Evolutionary conservation across 2,329 filamentous ascomycete genomes (phyloP), one percentile per base, ranked within the genome.

Genomic region (Hymenoscyphus infarciens): DNA sequence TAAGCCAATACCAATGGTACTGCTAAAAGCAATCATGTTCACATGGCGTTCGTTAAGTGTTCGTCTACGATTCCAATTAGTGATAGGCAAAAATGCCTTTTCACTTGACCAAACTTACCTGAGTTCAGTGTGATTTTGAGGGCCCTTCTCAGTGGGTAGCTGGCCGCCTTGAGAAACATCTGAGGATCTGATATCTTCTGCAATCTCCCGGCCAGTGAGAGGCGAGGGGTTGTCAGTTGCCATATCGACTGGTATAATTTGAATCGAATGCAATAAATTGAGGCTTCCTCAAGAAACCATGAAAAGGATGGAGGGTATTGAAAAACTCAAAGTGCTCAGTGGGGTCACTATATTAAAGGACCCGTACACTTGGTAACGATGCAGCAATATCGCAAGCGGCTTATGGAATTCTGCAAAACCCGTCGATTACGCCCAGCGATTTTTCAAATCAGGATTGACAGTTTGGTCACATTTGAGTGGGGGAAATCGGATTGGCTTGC

Each of bases 1-100:
- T 15, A 80, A 73, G 0, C 79, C 78, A 1, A 78, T 79, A 16
- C 78, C 78, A 53, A 80, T 77, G 56, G 76, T 76, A n/a, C 77
- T 75, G 8, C 75, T 77, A n/a, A 1, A 79, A 71, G 77, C 77
- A 57, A 79, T 74, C 63, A 79, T 78, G 56, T 78, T 77, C 0
- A 78, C 73, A 64, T 78, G 76, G 6, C 77, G 74, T 11, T 77
- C 76, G 62, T 78, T 78, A 65, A 79, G 58, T 49, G 42, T 49
- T 8, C 42, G 42, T 49, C 42, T 49, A 19, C 16, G 19, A 10
- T 49, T 22, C n/a, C 2, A 49, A 49, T 49, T 49, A 49, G 42
- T 49, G 5, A n/a, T 22, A 19, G 42, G 3, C 8, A 49, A 49
- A 25, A 49, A 49, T 11, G 39, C 5, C 7, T 3, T 3, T 49